phyloP scores from a whole-genome alignment of 73 alveolate genomes.

The Paramecium biaurelia region DNA sequence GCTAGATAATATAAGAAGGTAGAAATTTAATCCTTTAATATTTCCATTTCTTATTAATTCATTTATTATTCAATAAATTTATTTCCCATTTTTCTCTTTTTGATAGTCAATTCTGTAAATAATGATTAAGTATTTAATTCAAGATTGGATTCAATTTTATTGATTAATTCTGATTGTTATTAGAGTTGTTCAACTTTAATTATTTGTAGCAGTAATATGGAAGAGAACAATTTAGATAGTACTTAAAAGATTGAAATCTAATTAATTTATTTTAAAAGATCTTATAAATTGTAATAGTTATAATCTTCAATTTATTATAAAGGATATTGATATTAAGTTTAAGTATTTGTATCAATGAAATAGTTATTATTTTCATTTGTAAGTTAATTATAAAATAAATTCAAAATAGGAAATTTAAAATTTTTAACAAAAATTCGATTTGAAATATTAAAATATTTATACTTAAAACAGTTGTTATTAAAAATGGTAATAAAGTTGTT shows the following conservation, averaged over 20 bases:
- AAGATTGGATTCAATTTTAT: neutral
- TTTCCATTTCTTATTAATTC: neutral
- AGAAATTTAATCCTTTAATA: neutral
- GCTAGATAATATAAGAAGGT: neutral
- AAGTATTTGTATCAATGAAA: neutral
- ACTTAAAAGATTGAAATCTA: neutral
- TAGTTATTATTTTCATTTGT: neutral
- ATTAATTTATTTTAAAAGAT: neutral
- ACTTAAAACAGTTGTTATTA: neutral
- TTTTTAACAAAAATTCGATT: slow-evolving; percentile 6
- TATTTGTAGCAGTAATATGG: neutral
- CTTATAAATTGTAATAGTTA: neutral
- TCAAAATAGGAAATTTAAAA: slow-evolving; percentile 5
- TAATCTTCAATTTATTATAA: neutral
- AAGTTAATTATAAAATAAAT: neutral
- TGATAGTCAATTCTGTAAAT: neutral
- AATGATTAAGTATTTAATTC: neutral
- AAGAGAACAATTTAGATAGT: neutral
- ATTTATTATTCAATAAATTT: neutral
- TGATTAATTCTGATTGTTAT: neutral
- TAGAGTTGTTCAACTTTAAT: neutral
- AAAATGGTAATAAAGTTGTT: neutral
- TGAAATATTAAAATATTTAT: neutral
- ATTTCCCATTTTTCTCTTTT: neutral
- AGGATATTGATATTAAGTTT: neutral